Percentiles rank a stretch among this genome's conserved stretches.
Conservation (phyloP, 805 yeast genomes). For the Metschnikowia chrysomelidarum region DNA sequence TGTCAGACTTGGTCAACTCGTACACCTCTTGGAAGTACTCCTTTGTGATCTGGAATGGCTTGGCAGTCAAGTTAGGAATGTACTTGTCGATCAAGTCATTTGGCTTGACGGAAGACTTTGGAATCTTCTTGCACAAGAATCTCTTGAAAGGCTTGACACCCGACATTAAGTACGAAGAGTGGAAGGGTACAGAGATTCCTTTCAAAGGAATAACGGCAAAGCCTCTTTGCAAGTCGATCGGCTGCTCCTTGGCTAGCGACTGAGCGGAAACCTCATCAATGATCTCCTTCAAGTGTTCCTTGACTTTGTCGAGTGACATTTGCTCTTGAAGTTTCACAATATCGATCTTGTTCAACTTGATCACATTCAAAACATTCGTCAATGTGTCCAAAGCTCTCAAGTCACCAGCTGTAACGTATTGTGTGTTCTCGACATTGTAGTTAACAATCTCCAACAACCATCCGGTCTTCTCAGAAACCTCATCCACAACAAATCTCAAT, state of each 20-base stretch:
- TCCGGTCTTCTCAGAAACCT: conserved; percentile 75
- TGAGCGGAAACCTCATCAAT: conserved; percentile 81
- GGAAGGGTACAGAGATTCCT: conserved; percentile 99
- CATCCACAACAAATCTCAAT: conserved; percentile 88
- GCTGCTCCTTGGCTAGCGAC: conserved; percentile 87
- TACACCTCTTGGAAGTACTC: conserved; percentile 97
- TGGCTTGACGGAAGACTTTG: conserved; percentile 93
- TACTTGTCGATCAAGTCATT: conserved; percentile 91
- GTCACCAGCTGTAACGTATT: conserved; percentile 98
- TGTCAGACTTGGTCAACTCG: conserved; percentile 84
- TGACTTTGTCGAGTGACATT: conserved; percentile 83
- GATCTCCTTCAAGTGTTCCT: conserved; percentile 83
- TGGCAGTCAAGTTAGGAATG: conserved; percentile 98
- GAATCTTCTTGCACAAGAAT: conserved; percentile 93
- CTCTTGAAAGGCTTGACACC: conserved; percentile 99
- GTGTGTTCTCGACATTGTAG: conserved; percentile 97
- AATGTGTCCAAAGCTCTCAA: conserved; percentile 91
- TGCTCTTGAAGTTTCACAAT: conserved; percentile 81
- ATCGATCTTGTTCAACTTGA: conserved; percentile 93
- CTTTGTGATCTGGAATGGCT: conserved; percentile 92
- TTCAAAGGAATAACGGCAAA: conserved; percentile 97
- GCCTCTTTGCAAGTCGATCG: conserved; percentile 95
- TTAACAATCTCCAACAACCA: conserved; percentile 98
- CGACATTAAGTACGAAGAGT: conserved; percentile 94
- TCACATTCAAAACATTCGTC: conserved; percentile 87